phyloP scores from a whole-genome alignment of 768 basidiomycete genomes.

The Hypholoma fasciculare region DNA sequence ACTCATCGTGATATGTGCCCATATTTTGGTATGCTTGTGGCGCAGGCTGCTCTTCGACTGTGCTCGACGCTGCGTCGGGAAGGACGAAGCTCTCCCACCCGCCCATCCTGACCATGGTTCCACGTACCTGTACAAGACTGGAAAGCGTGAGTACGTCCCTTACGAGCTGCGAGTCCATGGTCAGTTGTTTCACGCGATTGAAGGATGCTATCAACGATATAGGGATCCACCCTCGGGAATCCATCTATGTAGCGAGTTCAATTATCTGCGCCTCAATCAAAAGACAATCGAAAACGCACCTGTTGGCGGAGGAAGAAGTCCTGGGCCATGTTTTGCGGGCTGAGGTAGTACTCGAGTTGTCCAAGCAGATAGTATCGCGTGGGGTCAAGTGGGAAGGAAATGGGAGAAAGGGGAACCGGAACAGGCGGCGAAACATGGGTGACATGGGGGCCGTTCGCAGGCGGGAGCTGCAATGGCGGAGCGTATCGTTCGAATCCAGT shows the following conservation, averaged over 20 bases:
- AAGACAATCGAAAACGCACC: slow-evolving; percentile 43
- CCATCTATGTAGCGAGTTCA: slow-evolving; percentile 64
- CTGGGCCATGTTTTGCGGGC: slow-evolving; percentile 85
- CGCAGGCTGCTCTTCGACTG: slow-evolving; percentile 30
- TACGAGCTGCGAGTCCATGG: slow-evolving; percentile 58
- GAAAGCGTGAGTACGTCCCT: slow-evolving; percentile 71
- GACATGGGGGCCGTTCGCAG: slow-evolving; percentile 2
- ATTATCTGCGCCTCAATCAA: slow-evolving; percentile 3
- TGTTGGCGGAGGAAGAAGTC: slow-evolving; percentile 81
- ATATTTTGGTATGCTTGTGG: slow-evolving; percentile 8
- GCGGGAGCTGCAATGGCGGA: slow-evolving; percentile 12
- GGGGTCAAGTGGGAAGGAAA: slow-evolving; percentile 63
- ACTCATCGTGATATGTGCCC: slow-evolving; percentile 2
- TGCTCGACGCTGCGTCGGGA: slow-evolving; percentile 59
- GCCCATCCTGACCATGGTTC: slow-evolving; percentile 68
- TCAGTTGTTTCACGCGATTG: slow-evolving; percentile 76
- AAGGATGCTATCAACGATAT: slow-evolving; percentile 83
- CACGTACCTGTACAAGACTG: slow-evolving; percentile 65
- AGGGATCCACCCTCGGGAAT: slow-evolving; percentile 83
- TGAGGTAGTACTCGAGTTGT: slow-evolving; percentile 92
- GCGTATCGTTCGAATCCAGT: slow-evolving; percentile 5
- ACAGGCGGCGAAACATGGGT: slow-evolving; percentile 31
- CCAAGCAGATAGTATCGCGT: slow-evolving; percentile 70
- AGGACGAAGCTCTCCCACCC: slow-evolving; percentile 65
- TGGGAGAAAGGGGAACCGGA: slow-evolving; percentile 44